These are phyloP conservation scores for Aspergillus eucalypticola DNA, from an alignment of 2,329 filamentous ascomycete species.

Conservation along the genomic window DNA sequence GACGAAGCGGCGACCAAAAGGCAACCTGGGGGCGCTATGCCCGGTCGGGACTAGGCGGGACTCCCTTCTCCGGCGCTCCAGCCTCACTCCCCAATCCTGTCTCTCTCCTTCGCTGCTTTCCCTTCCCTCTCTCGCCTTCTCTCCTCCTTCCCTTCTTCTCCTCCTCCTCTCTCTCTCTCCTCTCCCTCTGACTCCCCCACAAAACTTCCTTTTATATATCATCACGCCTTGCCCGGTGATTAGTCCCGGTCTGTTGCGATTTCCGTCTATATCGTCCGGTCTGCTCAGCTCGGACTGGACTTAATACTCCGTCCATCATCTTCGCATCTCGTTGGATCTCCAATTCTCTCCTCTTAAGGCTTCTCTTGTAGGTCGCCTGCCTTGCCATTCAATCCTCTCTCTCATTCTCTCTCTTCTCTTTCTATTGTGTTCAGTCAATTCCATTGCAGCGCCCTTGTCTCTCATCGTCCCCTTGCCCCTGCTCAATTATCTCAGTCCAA, in stretches of 20 bases:
- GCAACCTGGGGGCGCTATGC: conserved; percentile 1
- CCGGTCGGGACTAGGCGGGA: conserved; percentile 7
- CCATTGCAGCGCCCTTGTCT: conserved; percentile 18
- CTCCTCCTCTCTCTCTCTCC: conserved; percentile 2
- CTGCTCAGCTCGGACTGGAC: conserved; percentile 18
- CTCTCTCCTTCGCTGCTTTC: neutral
- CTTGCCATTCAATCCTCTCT: conserved; percentile 24
- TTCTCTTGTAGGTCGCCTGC: conserved; percentile 49
- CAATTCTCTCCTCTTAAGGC: conserved; percentile 30
- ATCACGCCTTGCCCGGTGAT: conserved; percentile 4
- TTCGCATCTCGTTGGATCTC: conserved; percentile 17
- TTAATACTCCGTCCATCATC: conserved; percentile 13
- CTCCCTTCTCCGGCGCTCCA: conserved; percentile 12
- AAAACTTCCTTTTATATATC: conserved; percentile 6
- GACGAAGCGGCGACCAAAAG: neutral
- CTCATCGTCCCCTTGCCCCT: conserved; percentile 22
- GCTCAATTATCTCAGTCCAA: conserved; percentile 19
- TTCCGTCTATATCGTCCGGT: conserved; percentile 15
- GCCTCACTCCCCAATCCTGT: conserved; percentile 6
- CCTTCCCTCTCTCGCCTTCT: neutral
- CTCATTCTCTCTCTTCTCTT: conserved; percentile 5
- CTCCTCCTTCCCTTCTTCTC: neutral
- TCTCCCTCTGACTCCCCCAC: neutral
- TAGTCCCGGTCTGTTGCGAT: conserved; percentile 5
- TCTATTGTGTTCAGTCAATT: conserved; percentile 20